Conservation (phyloP, 129 eudicot species). For the Arctium minus region DNA sequence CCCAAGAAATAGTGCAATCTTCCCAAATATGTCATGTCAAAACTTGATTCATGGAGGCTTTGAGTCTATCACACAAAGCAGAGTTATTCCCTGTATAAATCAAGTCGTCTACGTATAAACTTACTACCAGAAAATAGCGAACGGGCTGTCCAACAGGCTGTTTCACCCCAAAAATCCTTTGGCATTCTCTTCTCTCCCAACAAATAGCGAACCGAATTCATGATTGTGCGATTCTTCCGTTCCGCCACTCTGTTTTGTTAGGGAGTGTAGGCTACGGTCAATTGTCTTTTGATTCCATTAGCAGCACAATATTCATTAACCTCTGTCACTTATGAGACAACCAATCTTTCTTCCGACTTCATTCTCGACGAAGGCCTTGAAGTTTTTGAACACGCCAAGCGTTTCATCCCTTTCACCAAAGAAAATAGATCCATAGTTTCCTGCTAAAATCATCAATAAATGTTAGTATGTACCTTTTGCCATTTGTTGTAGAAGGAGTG, state of each 20-base stretch:
- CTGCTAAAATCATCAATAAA: too few relatives aligned
- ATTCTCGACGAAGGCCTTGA: not conserved
- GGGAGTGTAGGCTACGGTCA: too few relatives aligned
- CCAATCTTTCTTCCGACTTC: not conserved
- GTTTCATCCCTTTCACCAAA: not conserved
- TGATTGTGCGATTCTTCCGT: too few relatives aligned
- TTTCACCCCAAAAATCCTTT: not conserved
- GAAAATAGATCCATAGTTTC: not conserved
- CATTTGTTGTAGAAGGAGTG: not conserved
- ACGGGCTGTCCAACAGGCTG: not conserved
- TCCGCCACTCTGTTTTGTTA: too few relatives aligned
- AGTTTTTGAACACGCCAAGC: not conserved
- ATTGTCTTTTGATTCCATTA: too few relatives aligned
- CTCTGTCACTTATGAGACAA: not conserved
- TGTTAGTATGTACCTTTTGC: too few relatives aligned
- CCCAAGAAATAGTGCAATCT: not conserved
- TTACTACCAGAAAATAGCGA: not conserved
- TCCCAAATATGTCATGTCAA: not conserved
- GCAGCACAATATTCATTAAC: not conserved
- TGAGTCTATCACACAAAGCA: not conserved
- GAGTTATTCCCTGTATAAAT: not conserved
- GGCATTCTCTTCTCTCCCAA: too few relatives aligned
- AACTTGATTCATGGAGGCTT: not conserved
- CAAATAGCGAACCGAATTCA: too few relatives aligned
- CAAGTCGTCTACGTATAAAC: not conserved